Evolutionary conservation across 768 basidiomycete species (phyloP).

Genomic region (Suillus americanus): DNA sequence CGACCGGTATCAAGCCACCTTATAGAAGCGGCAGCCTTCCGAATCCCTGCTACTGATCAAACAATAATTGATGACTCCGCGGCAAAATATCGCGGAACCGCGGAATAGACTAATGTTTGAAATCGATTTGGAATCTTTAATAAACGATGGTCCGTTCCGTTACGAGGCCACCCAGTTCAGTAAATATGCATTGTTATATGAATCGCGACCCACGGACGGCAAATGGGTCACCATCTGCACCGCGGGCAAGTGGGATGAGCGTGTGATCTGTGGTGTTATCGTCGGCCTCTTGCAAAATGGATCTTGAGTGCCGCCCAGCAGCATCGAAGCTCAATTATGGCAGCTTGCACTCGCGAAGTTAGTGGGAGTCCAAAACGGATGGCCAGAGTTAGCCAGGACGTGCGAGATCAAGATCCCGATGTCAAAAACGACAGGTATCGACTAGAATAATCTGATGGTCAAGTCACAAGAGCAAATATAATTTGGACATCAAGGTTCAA

Average conservation of each 20-base stretch:
- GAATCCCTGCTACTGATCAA: background rate
- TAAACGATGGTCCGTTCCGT: background rate
- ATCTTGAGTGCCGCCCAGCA: background rate
- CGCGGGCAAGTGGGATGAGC: background rate
- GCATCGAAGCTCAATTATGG: background rate
- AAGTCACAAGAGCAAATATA: background rate
- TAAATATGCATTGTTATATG: background rate
- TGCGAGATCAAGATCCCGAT: background rate
- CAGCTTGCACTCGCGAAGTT: background rate
- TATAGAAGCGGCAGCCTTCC: background rate
- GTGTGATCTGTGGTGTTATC: background rate
- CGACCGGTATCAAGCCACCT: background rate
- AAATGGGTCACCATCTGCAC: background rate
- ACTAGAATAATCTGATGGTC: background rate
- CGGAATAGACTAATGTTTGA: background rate
- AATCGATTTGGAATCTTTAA: background rate
- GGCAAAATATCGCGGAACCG: background rate
- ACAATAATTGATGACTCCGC: background rate
- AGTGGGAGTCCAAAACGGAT: background rate
- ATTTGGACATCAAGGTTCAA: background rate
- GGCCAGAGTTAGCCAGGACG: background rate
- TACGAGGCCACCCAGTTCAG: background rate
- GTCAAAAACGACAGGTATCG: background rate
- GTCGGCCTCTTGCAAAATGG: background rate
- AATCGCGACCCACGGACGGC: background rate